Conservation (phyloP, 2,329 filamentous ascomycete genomes). For the Phyllosticta citriasiana region DNA sequence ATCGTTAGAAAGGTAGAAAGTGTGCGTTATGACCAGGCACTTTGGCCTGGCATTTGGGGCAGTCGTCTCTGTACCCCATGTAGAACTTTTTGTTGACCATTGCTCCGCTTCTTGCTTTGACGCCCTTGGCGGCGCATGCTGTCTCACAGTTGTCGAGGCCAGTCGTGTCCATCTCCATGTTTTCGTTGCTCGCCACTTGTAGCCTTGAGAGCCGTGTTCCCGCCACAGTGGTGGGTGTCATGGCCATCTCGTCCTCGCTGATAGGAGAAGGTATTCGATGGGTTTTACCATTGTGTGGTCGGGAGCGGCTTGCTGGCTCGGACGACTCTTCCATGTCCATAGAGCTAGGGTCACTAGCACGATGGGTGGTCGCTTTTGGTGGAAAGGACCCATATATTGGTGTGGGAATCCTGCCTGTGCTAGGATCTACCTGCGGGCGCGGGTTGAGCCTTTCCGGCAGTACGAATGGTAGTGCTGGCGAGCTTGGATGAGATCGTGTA, state of each 20-base stretch:
- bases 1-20: constrained; percentile 23
- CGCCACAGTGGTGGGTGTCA: constrained; percentile 26
- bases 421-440: constrained; percentile 15
- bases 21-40: constrained; percentile 43
- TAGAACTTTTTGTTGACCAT: constrained; percentile 31
- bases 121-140: constrained; percentile 14
- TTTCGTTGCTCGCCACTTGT: constrained; percentile 24
- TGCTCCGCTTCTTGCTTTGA: constrained; percentile 29
- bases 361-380: constrained; percentile 6
- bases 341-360: not conserved
- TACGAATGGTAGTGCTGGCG: constrained; percentile 22
- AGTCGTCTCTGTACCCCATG: constrained; percentile 41
- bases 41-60: constrained; percentile 37
- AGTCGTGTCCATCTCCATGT: constrained; percentile 22
- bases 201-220: constrained; percentile 29
- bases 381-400: constrained; percentile 30
- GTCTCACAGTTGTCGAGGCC: constrained; percentile 9
- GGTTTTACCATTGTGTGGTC: not conserved
- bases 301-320: not conserved
- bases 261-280: constrained; percentile 32
- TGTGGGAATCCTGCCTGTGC: constrained; percentile 27
- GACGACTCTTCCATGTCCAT: constrained; percentile 2
- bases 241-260: constrained; percentile 28
- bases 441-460: constrained; percentile 25
- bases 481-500: constrained; percentile 25